phyloP scores from a whole-genome alignment of 2,329 filamentous ascomycete genomes.

The Pezicula carpinea region DNA sequence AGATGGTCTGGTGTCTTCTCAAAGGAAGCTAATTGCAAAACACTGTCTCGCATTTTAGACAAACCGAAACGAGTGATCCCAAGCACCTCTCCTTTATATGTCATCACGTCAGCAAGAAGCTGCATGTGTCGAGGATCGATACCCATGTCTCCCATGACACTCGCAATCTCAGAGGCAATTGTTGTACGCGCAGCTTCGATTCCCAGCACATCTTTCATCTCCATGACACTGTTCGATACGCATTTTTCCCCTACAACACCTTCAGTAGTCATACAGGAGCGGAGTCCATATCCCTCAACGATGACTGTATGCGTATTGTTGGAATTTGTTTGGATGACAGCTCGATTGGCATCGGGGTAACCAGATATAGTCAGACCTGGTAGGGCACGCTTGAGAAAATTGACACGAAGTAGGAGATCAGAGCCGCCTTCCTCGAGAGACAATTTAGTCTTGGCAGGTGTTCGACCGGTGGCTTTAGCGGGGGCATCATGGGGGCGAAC shows the following conservation, averaged over 20 bases:
- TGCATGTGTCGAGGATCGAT: constrained; percentile 99
- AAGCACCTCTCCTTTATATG: constrained; percentile 93
- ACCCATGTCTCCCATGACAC: constrained; percentile 89
- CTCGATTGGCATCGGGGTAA: constrained; percentile 78
- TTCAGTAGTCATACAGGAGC: constrained; percentile 86
- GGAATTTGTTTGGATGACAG: constrained; percentile 81
- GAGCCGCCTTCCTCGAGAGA: constrained; percentile 46
- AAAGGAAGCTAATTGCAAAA: constrained; percentile 90
- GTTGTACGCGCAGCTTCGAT: constrained; percentile 91
- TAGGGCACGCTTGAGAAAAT: constrained; percentile 77
- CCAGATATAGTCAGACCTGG: constrained; percentile 85
- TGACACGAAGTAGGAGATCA: constrained; percentile 72
- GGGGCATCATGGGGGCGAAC: constrained; percentile 51
- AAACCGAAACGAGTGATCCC: constrained; percentile 96
- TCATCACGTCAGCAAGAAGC: constrained; percentile 96
- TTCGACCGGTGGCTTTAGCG: constrained; percentile 32
- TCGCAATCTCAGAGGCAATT: constrained; percentile 81
- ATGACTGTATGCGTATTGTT: constrained; percentile 65
- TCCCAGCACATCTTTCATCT: constrained; percentile 79
- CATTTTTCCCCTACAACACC: constrained; percentile 77
- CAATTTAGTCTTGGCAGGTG: constrained; percentile 19
- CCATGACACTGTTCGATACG: constrained; percentile 83
- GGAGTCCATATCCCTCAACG: constrained; percentile 91
- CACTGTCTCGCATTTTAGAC: constrained; percentile 92
- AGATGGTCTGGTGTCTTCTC: constrained; percentile 98